Conservation (phyloP, 2,329 filamentous ascomycete genomes). For the Claviceps lovelessii region DNA sequence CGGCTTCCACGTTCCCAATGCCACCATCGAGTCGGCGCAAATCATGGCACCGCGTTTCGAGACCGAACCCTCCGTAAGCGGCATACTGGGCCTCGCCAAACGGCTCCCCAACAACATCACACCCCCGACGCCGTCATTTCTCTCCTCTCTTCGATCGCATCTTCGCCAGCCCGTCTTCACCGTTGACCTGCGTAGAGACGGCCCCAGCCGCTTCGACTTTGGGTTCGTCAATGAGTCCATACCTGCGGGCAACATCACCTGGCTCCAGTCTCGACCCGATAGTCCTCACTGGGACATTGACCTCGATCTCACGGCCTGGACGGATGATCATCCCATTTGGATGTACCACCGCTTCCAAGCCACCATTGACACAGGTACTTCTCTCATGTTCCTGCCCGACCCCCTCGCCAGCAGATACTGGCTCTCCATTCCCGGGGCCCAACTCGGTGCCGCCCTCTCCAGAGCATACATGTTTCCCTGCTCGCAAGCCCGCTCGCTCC, state of each 20-base stretch:
- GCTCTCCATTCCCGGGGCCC: conserved; percentile 32
- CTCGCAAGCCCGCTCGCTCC: conserved; percentile 35
- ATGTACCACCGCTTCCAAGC: conserved; percentile 32
- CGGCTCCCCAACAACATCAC: conserved; percentile 28
- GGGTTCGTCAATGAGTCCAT: conserved; percentile 30
- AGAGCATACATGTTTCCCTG: conserved; percentile 46
- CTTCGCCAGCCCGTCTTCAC: conserved; percentile 32
- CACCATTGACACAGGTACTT: conserved; percentile 56
- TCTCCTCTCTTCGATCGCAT: conserved; percentile 28
- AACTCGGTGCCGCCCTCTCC: conserved; percentile 30
- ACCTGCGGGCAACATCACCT: conserved; percentile 27
- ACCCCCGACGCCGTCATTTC: conserved; percentile 28
- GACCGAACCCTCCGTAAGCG: conserved; percentile 27
- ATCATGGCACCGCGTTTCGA: conserved; percentile 30
- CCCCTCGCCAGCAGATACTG: conserved; percentile 48
- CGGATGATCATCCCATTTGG: conserved; percentile 35
- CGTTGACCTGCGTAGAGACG: conserved; percentile 33
- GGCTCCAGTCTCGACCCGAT: conserved; percentile 21
- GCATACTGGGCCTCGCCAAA: conserved; percentile 39
- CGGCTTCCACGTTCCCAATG: conserved; percentile 27
- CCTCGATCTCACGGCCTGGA: conserved; percentile 34
- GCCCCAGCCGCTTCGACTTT: conserved; percentile 36
- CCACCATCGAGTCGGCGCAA: conserved; percentile 35
- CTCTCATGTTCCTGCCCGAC: conserved; percentile 46
- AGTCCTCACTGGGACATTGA: conserved; percentile 26